Evolutionary conservation across 192 early-diverging fungal genomes (phyloP), one percentile per base, ranked within the genome.

Genomic region (Entomortierella lignicola): DNA sequence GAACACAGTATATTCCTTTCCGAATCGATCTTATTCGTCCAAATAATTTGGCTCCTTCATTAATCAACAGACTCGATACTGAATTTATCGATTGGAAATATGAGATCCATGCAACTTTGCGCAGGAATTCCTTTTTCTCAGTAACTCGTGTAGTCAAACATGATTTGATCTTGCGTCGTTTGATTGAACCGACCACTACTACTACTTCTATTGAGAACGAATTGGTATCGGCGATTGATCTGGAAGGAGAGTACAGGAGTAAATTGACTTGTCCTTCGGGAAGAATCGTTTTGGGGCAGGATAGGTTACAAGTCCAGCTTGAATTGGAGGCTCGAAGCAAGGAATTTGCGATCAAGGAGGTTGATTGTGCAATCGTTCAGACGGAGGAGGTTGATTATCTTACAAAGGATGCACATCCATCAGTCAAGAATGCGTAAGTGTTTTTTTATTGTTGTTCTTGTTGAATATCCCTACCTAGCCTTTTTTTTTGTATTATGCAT

Each of bases 21-120:
- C 55, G 75, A 21, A 68, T 79, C 43, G 75, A 79, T 42, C n/a
- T 79, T 55, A 67, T 67, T 1, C 67, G 29, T 20, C 26, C 75
- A 2, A 31, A 39, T 3, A 57, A 69, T 1, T 39, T 79, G 13
- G 67, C 75, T 18, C 75, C 75, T 43, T 70, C 75, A 31, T 54
- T 79, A 21, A 79, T 79, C 68, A 79, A 79, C 75, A 79, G 70
- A 37, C 63, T 79, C 55, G 75, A 79, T 60, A 79, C 75, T 13
- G 62, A 59, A 7, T 79, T 41, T 30, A 70, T 79, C 26, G 75
- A 79, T 50, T 79, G 75, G 75, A 79, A 79, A 50, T 79, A 79
- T 37, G 75, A 79, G 67, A 79, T 79, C 51, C 75, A 79, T 59
- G 67, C 75, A 17, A 66, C 75, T 4, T 21, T 79, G 10, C 75